phyloP scores from a whole-genome alignment of 768 basidiomycete genomes.

The Termitomyces sp. region DNA sequence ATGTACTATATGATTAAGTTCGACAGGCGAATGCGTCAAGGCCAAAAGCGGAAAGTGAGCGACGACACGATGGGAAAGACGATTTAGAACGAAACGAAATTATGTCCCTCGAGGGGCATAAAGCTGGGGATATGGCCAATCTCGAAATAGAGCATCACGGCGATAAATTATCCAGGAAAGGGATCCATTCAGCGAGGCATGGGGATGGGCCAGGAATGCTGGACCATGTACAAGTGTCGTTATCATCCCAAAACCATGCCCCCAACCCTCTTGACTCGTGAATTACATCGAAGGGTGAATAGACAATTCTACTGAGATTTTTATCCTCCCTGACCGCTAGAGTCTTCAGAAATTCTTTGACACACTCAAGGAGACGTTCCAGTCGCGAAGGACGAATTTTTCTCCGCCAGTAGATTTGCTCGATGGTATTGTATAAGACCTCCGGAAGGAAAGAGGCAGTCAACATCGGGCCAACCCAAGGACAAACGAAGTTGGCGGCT shows the following conservation, averaged over 20 bases:
- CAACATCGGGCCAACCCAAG: background rate
- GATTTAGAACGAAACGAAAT: too few species aligned
- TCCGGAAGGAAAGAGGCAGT: background rate
- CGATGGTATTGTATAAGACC: background rate
- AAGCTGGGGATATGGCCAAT: background rate
- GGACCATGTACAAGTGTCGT: background rate
- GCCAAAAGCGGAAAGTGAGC: too few species aligned
- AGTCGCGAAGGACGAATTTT: background rate
- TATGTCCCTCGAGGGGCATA: too few species aligned
- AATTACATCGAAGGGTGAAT: background rate
- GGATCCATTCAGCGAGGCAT: background rate
- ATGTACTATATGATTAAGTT: too few species aligned
- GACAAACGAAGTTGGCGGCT: background rate
- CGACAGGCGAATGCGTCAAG: too few species aligned
- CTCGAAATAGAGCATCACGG: background rate
- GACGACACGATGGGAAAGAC: too few species aligned
- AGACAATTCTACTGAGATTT: background rate
- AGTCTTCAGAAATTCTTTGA: background rate
- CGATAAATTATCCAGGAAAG: background rate
- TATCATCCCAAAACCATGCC: conserved; percentile 2
- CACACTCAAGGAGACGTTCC: background rate
- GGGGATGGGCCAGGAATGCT: background rate
- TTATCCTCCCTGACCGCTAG: background rate
- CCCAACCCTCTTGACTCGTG: background rate
- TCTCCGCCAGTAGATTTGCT: background rate